These are phyloP conservation scores for Amylostereum areolatum DNA, from an alignment of 1,284 basidiomycete genomes.

Conservation along the genomic window DNA sequence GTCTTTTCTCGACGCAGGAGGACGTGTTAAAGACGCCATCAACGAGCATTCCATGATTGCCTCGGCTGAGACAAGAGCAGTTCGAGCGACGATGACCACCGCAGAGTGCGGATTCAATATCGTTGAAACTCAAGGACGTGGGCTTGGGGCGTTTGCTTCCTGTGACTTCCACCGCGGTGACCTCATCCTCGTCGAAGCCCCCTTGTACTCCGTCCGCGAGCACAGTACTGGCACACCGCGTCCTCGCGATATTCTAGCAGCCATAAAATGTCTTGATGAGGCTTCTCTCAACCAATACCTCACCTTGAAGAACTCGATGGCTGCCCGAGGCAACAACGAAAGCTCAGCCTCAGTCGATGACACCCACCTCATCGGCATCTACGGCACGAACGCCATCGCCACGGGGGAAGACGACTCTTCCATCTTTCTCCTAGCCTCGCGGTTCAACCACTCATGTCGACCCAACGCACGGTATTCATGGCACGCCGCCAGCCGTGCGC, in stretches of 20 bases:
- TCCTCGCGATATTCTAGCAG: no score
- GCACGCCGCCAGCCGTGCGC: background rate
- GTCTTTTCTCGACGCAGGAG: background rate
- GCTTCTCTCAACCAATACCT: no score
- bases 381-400: slow-evolving; percentile 2
- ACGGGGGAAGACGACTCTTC: background rate
- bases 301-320: no score
- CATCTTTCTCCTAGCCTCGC: slow-evolving; percentile 1
- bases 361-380: background rate
- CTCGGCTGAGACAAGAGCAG: background rate
- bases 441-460: slow-evolving; percentile 12
- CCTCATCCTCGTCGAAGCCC: slow-evolving; percentile 5
- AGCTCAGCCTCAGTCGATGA: no score
- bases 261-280: no score
- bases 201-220: background rate
- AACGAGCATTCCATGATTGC: background rate
- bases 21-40: background rate
- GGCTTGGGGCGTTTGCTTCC: slow-evolving; percentile 6
- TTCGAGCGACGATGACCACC: background rate
- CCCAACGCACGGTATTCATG: slow-evolving; percentile 10
- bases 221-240: no score
- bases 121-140: background rate
- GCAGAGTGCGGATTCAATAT: background rate
- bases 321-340: no score
- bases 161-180: slow-evolving; percentile 5